Evolutionary conservation across 148 eudicot genomes (phyloP).

Genomic region (Vaccinium myrtillus): DNA sequence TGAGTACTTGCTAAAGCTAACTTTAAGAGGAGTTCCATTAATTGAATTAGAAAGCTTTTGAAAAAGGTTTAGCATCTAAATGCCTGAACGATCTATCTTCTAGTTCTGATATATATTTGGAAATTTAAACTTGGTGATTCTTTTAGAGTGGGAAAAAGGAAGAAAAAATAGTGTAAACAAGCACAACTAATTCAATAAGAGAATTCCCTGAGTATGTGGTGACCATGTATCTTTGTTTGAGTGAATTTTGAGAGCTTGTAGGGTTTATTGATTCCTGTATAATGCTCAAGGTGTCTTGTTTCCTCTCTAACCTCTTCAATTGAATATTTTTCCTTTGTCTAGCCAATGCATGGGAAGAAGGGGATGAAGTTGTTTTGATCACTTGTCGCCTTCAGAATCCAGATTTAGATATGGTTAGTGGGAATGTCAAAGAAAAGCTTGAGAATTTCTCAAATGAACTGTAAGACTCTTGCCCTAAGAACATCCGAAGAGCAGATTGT

Average conservation of each 20-base stretch:
- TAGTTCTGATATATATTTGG: not conserved
- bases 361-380: constrained; percentile 84
- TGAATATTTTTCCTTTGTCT: constrained; percentile 14
- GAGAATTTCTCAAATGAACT: constrained; percentile 72
- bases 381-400: constrained; percentile 83
- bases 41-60: too few species aligned
- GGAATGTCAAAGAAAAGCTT: constrained; percentile 50
- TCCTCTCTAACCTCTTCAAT: not conserved
- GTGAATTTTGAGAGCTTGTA: not conserved
- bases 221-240: not conserved
- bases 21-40: not conserved
- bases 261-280: not conserved
- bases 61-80: not conserved
- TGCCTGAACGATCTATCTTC: not conserved
- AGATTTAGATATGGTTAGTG: constrained; percentile 74
- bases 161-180: not conserved
- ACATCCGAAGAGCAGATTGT: not conserved
- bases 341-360: constrained; percentile 99
- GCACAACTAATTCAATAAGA: not conserved
- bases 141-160: not conserved
- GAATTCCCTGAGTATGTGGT: not conserved
- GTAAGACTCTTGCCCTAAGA: constrained; percentile 40
- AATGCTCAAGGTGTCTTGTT: not conserved
- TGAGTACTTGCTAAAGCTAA: not conserved
- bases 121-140: not conserved